Conservation (phyloP, 306 rosid genomes). For the Crotalaria pallida region DNA sequence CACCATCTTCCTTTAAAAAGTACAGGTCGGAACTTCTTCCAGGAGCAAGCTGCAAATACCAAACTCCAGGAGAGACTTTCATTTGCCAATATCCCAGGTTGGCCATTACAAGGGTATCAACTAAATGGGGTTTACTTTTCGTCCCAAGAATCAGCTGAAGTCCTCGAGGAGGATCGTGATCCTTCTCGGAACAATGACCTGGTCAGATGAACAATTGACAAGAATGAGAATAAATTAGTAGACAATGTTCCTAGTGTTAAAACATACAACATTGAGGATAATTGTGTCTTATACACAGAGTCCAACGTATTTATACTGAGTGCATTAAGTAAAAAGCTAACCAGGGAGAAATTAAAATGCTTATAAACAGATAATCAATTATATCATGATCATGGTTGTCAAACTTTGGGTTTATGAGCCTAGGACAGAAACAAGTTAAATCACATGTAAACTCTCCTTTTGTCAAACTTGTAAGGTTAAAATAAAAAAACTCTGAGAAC, state of each 20-base stretch:
- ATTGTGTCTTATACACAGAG: too few species aligned
- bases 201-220: conserved; percentile 23
- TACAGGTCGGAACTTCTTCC: conserved; percentile 98
- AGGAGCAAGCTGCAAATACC: conserved; percentile 97
- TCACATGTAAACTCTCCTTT: too few species aligned
- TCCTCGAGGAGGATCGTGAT: conserved; percentile 89
- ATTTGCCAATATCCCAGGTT: conserved; percentile 99
- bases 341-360: too few species aligned
- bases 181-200: conserved; percentile 99
- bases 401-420: too few species aligned
- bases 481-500: too few species aligned
- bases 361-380: too few species aligned
- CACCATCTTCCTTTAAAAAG: conserved; percentile 60
- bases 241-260: neutral
- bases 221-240: neutral
- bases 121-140: conserved; percentile 75
- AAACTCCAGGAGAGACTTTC: conserved; percentile 99
- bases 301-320: too few species aligned
- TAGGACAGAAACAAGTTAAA: too few species aligned
- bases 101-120: conserved; percentile 98
- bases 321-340: too few species aligned
- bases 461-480: too few species aligned
- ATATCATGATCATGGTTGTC: too few species aligned
- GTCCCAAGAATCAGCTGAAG: conserved; percentile 97
- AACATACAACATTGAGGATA: too few species aligned